These are phyloP conservation scores for Talaromyces sp. DNA, from an alignment of 2,329 filamentous ascomycete genomes.

Conservation along the genomic window DNA sequence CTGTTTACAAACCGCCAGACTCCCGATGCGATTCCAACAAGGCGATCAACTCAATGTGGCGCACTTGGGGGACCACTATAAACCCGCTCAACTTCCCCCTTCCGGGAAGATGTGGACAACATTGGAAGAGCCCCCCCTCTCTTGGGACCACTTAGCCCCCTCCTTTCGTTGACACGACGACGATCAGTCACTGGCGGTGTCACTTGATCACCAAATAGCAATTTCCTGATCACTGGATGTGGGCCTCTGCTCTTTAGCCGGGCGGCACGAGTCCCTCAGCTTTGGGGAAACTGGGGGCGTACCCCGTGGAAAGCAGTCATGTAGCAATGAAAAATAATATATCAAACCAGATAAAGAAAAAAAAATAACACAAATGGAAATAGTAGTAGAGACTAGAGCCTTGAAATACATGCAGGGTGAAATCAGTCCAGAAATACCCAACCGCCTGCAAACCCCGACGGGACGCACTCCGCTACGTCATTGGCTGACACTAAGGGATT, in stretches of 20 bases:
- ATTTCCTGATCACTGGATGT: too few species aligned
- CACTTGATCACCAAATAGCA: too few species aligned
- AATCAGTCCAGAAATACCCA: background rate
- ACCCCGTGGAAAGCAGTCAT: too few species aligned
- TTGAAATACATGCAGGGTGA: too few species aligned
- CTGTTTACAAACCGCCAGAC: background rate
- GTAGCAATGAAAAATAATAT: too few species aligned
- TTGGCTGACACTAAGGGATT: background rate
- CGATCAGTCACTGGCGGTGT: too few species aligned
- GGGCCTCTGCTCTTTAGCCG: too few species aligned
- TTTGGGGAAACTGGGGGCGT: background rate
- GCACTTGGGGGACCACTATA: constrained; percentile 1
- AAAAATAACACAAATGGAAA: background rate
- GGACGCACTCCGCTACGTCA: background rate
- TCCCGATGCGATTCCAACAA: background rate
- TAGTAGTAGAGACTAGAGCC: too few species aligned
- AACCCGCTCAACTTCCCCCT: constrained; percentile 1
- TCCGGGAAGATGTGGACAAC: constrained; percentile 2
- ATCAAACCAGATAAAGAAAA: background rate
- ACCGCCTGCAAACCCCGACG: background rate
- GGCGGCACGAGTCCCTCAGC: too few species aligned
- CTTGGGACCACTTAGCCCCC: background rate
- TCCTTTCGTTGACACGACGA: too few species aligned
- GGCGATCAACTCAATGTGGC: constrained; percentile 3
- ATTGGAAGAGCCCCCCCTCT: background rate